These are phyloP conservation scores for Lasiodiplodia sp. DNA, from an alignment of 2,329 filamentous ascomycete species.

Conservation along the genomic window DNA sequence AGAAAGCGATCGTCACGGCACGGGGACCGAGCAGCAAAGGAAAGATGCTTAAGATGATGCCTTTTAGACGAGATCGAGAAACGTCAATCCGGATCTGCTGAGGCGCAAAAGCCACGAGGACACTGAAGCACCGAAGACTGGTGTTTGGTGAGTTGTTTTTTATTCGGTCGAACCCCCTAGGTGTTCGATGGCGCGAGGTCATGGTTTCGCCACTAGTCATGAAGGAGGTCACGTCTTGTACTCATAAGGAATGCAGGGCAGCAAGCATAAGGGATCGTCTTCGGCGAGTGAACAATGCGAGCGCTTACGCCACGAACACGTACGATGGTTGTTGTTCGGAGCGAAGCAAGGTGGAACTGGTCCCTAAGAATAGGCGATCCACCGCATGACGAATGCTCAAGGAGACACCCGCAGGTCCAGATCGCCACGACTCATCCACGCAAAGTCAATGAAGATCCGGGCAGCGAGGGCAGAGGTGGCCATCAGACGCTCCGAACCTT, in stretches of 20 bases:
- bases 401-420: background rate
- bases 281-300: slow-evolving; percentile 14
- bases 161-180: background rate
- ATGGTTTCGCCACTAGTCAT: background rate
- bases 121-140: background rate
- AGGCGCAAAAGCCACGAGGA: background rate
- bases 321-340: slow-evolving; percentile 16
- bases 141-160: background rate
- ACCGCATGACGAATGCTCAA: slow-evolving; percentile 22
- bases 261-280: slow-evolving; percentile 1
- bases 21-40: background rate
- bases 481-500: slow-evolving; percentile 12
- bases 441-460: slow-evolving; percentile 17
- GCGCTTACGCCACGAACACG: slow-evolving; percentile 21
- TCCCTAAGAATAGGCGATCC: slow-evolving; percentile 23
- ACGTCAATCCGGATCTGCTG: background rate
- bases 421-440: slow-evolving; percentile 15
- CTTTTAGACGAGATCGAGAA: background rate
- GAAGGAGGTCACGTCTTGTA: background rate
- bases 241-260: background rate
- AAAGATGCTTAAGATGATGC: too few species aligned
- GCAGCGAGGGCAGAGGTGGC: background rate
- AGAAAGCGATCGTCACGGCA: background rate
- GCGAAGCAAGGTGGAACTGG: slow-evolving; percentile 14
- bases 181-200: background rate